Percentiles rank a stretch among this genome's conserved stretches.
These are phyloP conservation scores for Astrephomene gubernaculifera DNA, from an alignment of 139 green algal genomes.

Conservation along the genomic window DNA sequence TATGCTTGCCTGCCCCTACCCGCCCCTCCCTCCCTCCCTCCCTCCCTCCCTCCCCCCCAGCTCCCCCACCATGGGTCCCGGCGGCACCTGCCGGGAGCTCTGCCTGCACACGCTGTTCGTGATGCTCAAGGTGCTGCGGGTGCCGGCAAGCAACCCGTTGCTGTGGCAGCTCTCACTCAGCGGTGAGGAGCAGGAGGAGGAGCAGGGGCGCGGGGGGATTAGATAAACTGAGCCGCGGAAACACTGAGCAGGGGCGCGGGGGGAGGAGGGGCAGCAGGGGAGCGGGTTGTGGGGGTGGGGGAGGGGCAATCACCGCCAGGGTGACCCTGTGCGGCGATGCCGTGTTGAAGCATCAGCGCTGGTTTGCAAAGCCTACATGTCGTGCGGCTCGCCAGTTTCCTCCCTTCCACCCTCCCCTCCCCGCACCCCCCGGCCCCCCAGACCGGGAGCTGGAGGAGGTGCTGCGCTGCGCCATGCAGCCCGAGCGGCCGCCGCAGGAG, in stretches of 20 bases:
- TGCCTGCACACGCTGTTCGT: conserved; percentile 78
- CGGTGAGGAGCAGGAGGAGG: conserved; percentile 31
- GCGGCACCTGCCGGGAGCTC: conserved; percentile 53
- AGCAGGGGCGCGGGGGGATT: not conserved
- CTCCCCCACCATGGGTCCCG: conserved; percentile 2
- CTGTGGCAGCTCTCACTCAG: conserved; percentile 77
- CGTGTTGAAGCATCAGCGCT: too few relatives aligned
- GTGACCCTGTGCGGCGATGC: too few relatives aligned
- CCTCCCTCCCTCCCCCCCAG: not conserved
- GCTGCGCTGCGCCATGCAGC: conserved; percentile 56
- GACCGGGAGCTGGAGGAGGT: conserved; percentile 80
- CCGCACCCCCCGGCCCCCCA: not conserved
- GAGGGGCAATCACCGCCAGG: too few relatives aligned
- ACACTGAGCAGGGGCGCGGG: too few relatives aligned
- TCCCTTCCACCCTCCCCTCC: not conserved
- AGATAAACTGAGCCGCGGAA: too few relatives aligned
- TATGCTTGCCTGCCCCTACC: too few relatives aligned
- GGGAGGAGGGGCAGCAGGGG: too few relatives aligned
- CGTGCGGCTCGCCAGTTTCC: not conserved
- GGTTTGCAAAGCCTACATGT: too few relatives aligned
- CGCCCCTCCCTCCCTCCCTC: too few relatives aligned
- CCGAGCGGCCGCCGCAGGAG: conserved; percentile 2
- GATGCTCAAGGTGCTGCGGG: conserved; percentile 73
- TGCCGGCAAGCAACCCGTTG: conserved; percentile 70
- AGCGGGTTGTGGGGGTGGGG: too few relatives aligned